Evolutionary conservation across 2,329 filamentous ascomycete species (phyloP).

Genomic region (Corinectria fuckeliana): DNA sequence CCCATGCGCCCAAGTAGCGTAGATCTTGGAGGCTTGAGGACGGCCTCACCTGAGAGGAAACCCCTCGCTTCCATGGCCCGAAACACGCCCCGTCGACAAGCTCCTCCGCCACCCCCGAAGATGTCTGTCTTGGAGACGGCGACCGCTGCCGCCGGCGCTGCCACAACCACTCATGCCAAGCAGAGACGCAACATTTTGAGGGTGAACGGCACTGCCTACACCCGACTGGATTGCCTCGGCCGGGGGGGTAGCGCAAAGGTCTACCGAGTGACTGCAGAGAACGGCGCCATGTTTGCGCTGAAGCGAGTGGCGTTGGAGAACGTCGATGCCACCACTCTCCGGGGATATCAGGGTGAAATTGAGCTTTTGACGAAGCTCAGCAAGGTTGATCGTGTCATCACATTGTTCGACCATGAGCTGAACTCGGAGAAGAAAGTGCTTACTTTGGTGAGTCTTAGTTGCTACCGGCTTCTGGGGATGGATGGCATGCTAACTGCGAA

Average conservation of each 20-base stretch:
- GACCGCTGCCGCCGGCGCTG: constrained; percentile 81
- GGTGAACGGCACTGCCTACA: constrained; percentile 91
- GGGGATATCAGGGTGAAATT: constrained; percentile 94
- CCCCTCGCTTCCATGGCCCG: constrained; percentile 60
- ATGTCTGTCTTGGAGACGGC: constrained; percentile 96
- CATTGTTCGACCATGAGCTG: constrained; percentile 89
- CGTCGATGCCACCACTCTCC: constrained; percentile 82
- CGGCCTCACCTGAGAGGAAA: constrained; percentile 61
- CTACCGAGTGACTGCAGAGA: constrained; percentile 96
- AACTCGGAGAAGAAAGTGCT: constrained; percentile 91
- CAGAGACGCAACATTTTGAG: constrained; percentile 84
- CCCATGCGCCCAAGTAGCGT: constrained; percentile 57
- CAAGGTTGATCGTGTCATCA: constrained; percentile 88
- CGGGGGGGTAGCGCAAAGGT: constrained; percentile 93
- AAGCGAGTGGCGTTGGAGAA: constrained; percentile 93
- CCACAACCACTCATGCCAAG: constrained; percentile 72
- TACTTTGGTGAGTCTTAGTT: constrained; percentile 69
- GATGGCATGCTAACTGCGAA: constrained; percentile 29
- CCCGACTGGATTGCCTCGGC: constrained; percentile 87
- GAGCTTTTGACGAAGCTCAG: constrained; percentile 83
- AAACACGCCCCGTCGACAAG: constrained; percentile 79
- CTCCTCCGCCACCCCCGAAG: constrained; percentile 86
- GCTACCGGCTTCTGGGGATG: not conserved
- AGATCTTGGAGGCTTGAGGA: constrained; percentile 47
- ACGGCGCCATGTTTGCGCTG: constrained; percentile 91